Evolutionary conservation across 106 monocot genomes (phyloP).

Genomic region (Ottelia alismoides): DNA sequence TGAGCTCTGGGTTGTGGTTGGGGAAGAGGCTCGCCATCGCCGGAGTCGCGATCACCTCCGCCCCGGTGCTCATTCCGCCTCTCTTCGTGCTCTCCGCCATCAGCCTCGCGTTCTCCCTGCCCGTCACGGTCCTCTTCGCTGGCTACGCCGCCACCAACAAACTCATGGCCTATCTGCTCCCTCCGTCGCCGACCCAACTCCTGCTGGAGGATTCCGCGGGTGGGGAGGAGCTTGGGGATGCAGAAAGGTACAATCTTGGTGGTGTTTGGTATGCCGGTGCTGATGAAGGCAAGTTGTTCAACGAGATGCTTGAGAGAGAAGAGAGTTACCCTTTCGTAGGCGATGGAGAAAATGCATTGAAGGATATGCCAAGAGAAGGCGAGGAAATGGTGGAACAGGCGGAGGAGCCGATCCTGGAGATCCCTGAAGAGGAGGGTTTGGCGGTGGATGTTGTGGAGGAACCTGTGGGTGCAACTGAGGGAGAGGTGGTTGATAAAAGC

Average conservation of each 20-base stretch:
- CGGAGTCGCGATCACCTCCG: conserved; percentile 31
- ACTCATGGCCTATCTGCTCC: conserved; percentile 39
- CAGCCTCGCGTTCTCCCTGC: conserved; percentile 29
- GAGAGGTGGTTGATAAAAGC: no score
- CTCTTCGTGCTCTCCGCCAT: conserved; percentile 32
- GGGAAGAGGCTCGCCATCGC: conserved; percentile 43
- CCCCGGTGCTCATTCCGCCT: conserved; percentile 39
- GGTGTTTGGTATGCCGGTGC: background rate
- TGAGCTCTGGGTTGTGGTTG: conserved; percentile 10
- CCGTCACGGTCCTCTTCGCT: conserved; percentile 38
- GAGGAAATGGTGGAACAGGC: background rate
- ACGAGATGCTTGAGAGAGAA: background rate
- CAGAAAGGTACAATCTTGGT: background rate
- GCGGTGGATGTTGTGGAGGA: background rate
- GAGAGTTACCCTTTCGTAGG: conserved; percentile 1
- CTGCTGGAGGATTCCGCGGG: background rate
- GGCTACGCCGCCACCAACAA: conserved; percentile 20
- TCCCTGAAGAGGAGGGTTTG: background rate
- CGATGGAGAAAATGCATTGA: background rate
- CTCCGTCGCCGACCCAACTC: conserved; percentile 4
- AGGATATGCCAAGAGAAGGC: background rate
- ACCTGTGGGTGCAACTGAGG: background rate
- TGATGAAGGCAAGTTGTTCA: no score
- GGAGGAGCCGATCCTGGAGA: background rate
- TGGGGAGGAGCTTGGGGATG: background rate